Evolutionary conservation across 2,329 filamentous ascomycete genomes (phyloP).

Genomic region (Periglandula ipomoeae): DNA sequence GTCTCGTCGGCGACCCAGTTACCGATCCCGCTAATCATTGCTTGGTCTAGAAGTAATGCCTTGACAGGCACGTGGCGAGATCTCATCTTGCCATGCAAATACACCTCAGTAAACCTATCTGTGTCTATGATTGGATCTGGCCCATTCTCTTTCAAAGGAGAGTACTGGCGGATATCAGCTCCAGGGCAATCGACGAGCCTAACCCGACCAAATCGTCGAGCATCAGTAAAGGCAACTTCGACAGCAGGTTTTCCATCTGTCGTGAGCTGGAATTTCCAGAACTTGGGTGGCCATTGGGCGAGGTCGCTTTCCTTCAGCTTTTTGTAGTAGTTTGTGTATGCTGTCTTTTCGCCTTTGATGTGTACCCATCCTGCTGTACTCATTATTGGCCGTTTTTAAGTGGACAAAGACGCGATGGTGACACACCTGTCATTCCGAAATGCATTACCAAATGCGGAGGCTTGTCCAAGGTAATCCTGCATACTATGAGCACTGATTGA

Average conservation of each 20-base stretch:
- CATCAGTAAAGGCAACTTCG: constrained; percentile 74
- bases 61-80: constrained; percentile 82
- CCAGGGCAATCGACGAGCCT: constrained; percentile 74
- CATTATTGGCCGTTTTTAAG: not conserved
- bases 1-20: constrained; percentile 98
- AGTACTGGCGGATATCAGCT: constrained; percentile 62
- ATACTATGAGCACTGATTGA: constrained; percentile 11
- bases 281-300: constrained; percentile 76
- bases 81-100: constrained; percentile 60
- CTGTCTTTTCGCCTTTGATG: constrained; percentile 67
- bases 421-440: constrained; percentile 59
- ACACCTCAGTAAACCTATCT: constrained; percentile 66
- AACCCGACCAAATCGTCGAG: constrained; percentile 69
- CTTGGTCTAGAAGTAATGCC: constrained; percentile 78
- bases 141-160: constrained; percentile 82
- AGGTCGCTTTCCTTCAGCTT: constrained; percentile 51
- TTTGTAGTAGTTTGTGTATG: constrained; percentile 76
- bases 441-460: constrained; percentile 86
- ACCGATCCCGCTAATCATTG: constrained; percentile 82
- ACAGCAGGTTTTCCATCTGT: constrained; percentile 44
- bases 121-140: constrained; percentile 85
- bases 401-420: not conserved
- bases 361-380: constrained; percentile 64
- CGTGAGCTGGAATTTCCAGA: constrained; percentile 75
- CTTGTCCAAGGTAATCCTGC: constrained; percentile 50